Percentiles rank a stretch among this genome's conserved stretches.
These are phyloP conservation scores for Glarea lozoyensis DNA, from an alignment of 495 filamentous ascomycete genomes.

Conservation along the genomic window DNA sequence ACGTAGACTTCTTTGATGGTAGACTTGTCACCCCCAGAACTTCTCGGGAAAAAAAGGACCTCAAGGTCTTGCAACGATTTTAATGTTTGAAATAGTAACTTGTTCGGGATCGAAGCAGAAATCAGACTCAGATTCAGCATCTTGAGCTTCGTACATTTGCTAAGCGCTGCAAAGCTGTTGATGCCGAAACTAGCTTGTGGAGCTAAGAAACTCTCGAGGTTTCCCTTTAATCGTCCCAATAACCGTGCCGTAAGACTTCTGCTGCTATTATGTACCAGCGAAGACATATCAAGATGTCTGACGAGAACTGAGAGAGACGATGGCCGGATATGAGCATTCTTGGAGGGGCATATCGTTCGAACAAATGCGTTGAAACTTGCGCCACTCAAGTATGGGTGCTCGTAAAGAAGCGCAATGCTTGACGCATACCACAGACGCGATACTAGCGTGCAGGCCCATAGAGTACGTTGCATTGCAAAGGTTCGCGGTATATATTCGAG, in stretches of 20 bases:
- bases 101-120: conserved; percentile 40
- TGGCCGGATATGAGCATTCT: conserved; percentile 45
- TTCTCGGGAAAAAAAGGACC: conserved; percentile 47
- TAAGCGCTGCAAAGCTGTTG: conserved; percentile 54
- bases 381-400: conserved; percentile 38
- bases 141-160: conserved; percentile 48
- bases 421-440: conserved; percentile 57
- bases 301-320: conserved; percentile 47
- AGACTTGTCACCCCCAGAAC: conserved; percentile 28
- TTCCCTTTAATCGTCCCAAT: conserved; percentile 47
- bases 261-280: conserved; percentile 56
- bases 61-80: conserved; percentile 37
- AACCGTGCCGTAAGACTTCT: conserved; percentile 57
- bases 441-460: conserved; percentile 49
- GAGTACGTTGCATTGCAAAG: conserved; percentile 27
- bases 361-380: conserved; percentile 51
- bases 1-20: conserved; percentile 14
- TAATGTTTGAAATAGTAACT: conserved; percentile 43
- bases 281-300: conserved; percentile 44
- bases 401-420: conserved; percentile 47
- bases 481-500: conserved; percentile 23
- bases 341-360: conserved; percentile 51
- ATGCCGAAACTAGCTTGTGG: conserved; percentile 56
- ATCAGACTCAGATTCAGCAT: conserved; percentile 54
- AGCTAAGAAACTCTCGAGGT: conserved; percentile 53